Evolutionary conservation across 2,329 filamentous ascomycete genomes (phyloP).

Genomic region (Penicillium italicum): DNA sequence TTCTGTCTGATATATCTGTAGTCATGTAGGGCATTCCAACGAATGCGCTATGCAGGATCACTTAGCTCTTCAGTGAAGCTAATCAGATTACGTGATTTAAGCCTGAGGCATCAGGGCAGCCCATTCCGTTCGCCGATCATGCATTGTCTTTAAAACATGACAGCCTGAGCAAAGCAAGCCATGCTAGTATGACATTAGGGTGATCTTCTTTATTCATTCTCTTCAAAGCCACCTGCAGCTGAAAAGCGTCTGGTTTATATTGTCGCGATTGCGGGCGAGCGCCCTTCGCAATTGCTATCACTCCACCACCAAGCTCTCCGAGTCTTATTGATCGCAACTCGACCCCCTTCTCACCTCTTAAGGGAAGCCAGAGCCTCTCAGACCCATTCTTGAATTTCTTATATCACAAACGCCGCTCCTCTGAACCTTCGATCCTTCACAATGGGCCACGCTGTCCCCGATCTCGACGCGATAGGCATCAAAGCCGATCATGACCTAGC

Average conservation of each 20-base stretch:
- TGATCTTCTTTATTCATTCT: background rate
- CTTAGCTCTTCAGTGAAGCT: background rate
- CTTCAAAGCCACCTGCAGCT: background rate
- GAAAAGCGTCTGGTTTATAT: background rate
- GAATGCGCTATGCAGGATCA: background rate
- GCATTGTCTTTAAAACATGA: constrained; percentile 9
- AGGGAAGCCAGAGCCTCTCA: background rate
- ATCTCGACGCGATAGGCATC: constrained; percentile 52
- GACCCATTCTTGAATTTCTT: background rate
- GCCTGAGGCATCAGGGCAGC: constrained; percentile 22
- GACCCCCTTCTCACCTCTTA: background rate
- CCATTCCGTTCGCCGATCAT: constrained; percentile 13
- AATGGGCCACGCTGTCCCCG: constrained; percentile 42
- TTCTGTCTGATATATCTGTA: background rate
- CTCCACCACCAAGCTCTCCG: constrained; percentile 12
- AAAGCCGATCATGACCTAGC: constrained; percentile 62
- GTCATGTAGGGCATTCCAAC: background rate
- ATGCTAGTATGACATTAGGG: background rate
- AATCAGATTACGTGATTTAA: background rate
- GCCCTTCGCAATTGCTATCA: constrained; percentile 2
- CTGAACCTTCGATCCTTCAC: background rate
- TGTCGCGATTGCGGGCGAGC: constrained; percentile 4
- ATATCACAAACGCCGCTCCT: background rate
- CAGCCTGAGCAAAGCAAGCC: constrained; percentile 6
- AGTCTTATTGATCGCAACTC: constrained; percentile 7